These are phyloP conservation scores for Potentilla sterilis DNA, from an alignment of 306 rosid genomes.

Conservation along the genomic window DNA sequence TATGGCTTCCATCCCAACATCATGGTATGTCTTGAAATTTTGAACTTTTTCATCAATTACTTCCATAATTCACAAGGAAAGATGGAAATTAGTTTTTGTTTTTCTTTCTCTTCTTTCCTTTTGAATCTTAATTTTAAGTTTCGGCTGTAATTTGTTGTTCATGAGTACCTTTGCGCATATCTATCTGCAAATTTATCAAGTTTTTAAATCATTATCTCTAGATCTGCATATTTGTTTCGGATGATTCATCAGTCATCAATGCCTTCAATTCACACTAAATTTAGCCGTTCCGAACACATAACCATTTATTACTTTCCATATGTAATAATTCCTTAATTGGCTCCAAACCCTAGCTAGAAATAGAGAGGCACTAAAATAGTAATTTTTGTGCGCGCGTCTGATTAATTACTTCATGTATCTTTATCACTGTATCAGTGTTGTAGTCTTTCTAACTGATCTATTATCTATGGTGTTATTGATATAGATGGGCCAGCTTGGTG, in stretches of 20 bases:
- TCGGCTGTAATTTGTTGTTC: slow-evolving; percentile 8
- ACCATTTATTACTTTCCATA: background rate
- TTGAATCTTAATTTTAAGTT: background rate
- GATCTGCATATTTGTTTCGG: background rate
- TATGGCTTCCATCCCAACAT: slow-evolving; percentile 70
- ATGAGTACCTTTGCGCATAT: background rate
- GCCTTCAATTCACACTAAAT: background rate
- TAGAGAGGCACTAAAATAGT: background rate
- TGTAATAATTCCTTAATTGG: background rate
- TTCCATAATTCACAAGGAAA: background rate
- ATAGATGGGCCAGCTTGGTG: slow-evolving; percentile 68
- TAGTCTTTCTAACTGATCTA: background rate
- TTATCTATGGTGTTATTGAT: background rate
- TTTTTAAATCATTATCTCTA: background rate
- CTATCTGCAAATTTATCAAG: background rate
- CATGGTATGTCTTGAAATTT: slow-evolving; percentile 43
- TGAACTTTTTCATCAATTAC: background rate
- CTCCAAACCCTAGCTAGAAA: slow-evolving; percentile 5
- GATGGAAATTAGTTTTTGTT: background rate
- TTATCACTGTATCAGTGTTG: background rate
- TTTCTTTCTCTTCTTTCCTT: background rate
- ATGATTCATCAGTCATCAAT: slow-evolving; percentile 1
- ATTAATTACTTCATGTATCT: too few species aligned
- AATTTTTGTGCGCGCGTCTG: background rate
- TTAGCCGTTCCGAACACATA: background rate